Conservation (phyloP, 1,284 basidiomycete species). For the Puccinia novopanici region DNA sequence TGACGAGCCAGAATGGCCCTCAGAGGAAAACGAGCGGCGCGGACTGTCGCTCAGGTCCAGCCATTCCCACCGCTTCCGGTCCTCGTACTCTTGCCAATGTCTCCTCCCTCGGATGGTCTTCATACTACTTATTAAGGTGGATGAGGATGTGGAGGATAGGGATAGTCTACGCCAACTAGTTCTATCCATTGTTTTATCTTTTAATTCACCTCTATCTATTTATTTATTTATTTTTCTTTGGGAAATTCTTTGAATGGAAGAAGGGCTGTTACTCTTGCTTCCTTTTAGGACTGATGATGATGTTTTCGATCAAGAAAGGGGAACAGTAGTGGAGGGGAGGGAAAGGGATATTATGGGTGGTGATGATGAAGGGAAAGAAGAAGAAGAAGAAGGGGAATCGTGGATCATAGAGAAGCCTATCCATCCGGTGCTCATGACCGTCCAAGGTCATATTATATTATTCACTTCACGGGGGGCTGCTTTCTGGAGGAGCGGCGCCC, state of each 20-base stretch:
- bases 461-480: too few species aligned
- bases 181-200: background rate
- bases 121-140: background rate
- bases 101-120: background rate
- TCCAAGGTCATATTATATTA: too few species aligned
- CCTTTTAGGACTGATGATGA: too few species aligned
- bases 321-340: too few species aligned
- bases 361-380: too few species aligned
- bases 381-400: too few species aligned
- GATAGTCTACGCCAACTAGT: background rate
- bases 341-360: too few species aligned
- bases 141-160: conserved; percentile 10
- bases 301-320: too few species aligned
- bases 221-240: background rate
- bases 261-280: too few species aligned
- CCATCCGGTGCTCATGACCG: too few species aligned
- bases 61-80: conserved; percentile 7
- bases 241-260: background rate
- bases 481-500: too few species aligned
- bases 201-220: background rate
- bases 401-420: too few species aligned
- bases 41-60: background rate
- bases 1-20: background rate
- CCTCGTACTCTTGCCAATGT: background rate
- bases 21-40: background rate